Evolutionary conservation across 2,329 filamentous ascomycete species (phyloP).

Genomic region (Scortechinia acanthostroma): DNA sequence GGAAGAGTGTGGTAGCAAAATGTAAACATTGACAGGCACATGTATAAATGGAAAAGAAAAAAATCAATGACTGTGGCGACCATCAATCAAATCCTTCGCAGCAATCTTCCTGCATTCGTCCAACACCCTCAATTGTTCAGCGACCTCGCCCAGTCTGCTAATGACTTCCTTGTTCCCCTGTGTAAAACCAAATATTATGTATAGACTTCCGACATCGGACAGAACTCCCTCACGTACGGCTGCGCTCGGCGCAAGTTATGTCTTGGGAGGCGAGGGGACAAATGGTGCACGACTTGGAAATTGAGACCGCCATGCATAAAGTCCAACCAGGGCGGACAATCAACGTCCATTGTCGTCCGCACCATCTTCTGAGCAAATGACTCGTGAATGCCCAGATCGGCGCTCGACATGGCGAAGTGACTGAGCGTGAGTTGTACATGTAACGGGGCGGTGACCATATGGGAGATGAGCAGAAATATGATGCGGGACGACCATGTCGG

Average conservation of each 20-base stretch:
- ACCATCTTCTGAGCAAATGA: constrained; percentile 66
- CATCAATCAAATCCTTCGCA: constrained; percentile 16
- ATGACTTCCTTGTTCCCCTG: constrained; percentile 55
- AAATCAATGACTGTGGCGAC: constrained; percentile 2
- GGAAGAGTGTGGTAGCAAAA: too few species aligned
- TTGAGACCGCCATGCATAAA: constrained; percentile 68
- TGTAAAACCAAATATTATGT: constrained; percentile 51
- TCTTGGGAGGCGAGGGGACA: constrained; percentile 61
- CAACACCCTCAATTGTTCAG: constrained; percentile 51
- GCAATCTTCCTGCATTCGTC: constrained; percentile 41
- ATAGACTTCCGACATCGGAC: constrained; percentile 55
- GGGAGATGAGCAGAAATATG: constrained; percentile 54
- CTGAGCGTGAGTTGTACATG: constrained; percentile 69
- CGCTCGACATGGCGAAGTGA: constrained; percentile 67
- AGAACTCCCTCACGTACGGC: constrained; percentile 53
- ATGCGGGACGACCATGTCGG: constrained; percentile 50
- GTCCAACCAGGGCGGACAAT: constrained; percentile 66
- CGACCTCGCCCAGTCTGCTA: constrained; percentile 45
- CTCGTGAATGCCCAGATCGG: constrained; percentile 55
- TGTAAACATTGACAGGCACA: too few species aligned
- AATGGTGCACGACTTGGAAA: constrained; percentile 67
- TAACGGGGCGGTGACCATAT: constrained; percentile 60
- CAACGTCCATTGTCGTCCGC: constrained; percentile 68
- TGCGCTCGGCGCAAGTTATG: constrained; percentile 61
- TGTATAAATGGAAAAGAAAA: too few species aligned